A percentile compares a stretch with the other conserved stretches of the same genome.
Evolutionary conservation across 1,139 yeast genomes (phyloP).

Genomic region (Debaryomyces sp.): DNA sequence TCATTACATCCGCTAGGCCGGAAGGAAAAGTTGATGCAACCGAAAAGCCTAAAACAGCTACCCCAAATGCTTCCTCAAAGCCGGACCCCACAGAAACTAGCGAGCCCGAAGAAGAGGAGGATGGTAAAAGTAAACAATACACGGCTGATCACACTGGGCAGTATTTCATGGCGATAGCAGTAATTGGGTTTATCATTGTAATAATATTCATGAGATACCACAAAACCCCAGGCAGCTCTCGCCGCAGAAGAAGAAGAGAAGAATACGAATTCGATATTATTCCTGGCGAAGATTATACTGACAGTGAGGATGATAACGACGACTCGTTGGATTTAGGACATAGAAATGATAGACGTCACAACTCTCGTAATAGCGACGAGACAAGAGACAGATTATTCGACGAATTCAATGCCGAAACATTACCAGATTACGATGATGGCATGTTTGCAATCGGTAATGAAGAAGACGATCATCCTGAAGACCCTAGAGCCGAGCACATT

Average conservation of each 20-base stretch:
- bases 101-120: constrained; percentile 24
- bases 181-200: constrained; percentile 59
- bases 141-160: constrained; percentile 49
- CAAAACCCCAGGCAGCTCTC: constrained; percentile 48
- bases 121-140: constrained; percentile 37
- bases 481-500: background rate
- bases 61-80: constrained; percentile 5
- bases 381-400: constrained; percentile 47
- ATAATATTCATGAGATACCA: constrained; percentile 56
- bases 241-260: constrained; percentile 68
- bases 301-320: constrained; percentile 29
- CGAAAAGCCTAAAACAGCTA: constrained; percentile 5
- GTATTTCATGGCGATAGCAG: constrained; percentile 61
- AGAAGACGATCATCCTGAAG: constrained; percentile 25
- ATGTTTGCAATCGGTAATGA: constrained; percentile 48
- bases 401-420: constrained; percentile 39
- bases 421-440: constrained; percentile 45
- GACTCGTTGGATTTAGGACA: constrained; percentile 32
- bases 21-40: constrained; percentile 9
- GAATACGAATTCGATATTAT: constrained; percentile 81
- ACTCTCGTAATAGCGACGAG: constrained; percentile 24
- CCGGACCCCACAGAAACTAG: constrained; percentile 12
- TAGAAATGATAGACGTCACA: constrained; percentile 21
- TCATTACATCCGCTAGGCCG: constrained; percentile 8
- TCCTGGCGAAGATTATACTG: constrained; percentile 62